Evolutionary conservation across 139 green algal genomes (phyloP), one percentile per base, ranked within the genome.

Genomic region (Axilococcus clingmanii): DNA sequence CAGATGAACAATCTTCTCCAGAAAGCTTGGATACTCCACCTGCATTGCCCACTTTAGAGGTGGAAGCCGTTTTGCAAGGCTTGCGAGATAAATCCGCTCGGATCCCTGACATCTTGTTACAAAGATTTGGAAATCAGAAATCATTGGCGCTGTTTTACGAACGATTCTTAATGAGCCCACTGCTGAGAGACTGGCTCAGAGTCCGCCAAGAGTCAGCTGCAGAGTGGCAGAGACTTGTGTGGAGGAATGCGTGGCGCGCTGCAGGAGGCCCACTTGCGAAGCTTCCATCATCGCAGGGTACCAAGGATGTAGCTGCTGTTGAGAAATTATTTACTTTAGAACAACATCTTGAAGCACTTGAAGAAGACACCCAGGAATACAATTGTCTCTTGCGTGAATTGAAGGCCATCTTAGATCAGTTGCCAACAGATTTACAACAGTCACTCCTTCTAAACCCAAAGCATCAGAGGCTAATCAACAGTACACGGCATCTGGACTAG

Each of bases 161-260:
- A 5, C 56, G 71, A 17, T 89, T 93, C 47, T 30, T 88, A 25
- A 38, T 12, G 11, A 66, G 45, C 11, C 52, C 69, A 43, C 84
- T 87, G 62, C 85, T 93, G 50, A 29, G 32, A 28, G 30, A 52
- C 36, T 93, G 83, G 83, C 77, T 93, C n/a, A 53, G 63, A 24
- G 41, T 62, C 30, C 64, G 61, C 34, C 71, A 67, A 12, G 51
- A 20, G 32, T 53, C 48, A 1, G 65, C 61, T n/a, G 22, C 17
- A 23, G 47, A 20, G 22, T 76, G 52, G 38, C 67, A 75, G 43
- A 36, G n/a, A 38, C 12, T 3, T 22, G 3, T n/a, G 20, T 59
- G 42, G 59, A 31, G 40, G 30, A 45, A 61, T 35, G 49, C 41
- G 11, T 62, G 37, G 50, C 27, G 27, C 22, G 33, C 32, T n/a